Evolutionary conservation across 140 eudicot species (phyloP), one percentile per base, ranked within the genome.

Genomic region (Senecio squalidus): DNA sequence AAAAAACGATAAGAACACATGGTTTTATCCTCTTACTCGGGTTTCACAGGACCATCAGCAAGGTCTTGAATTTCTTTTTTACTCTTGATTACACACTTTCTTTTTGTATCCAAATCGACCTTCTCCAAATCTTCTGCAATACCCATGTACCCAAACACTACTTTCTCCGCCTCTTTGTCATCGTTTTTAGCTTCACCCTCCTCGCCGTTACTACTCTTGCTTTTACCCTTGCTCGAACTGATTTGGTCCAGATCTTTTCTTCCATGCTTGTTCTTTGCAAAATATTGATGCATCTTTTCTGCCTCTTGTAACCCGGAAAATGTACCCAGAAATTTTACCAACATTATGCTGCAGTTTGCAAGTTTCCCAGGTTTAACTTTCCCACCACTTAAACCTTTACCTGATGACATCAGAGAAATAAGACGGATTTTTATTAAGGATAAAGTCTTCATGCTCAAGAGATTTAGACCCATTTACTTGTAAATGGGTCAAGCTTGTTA

Each of bases 81-180:
- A 76, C 91, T 83, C 76, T 76, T 79, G 18, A 83, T 69, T 4
- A 60, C 54, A 70, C 86, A 79, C 66, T 76, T 83, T 24, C 66
- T 77, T 76, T 69, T 83, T 14, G 86, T 79, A 46, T 83, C 83
- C 17, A 36, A 43, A 51, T 83, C 83, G 20, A 83, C 70, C 60
- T 79, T 77, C 65, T 83, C 86, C 86, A 83, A 58, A 69, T 83
- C 91, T 64, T 83, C 83, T 0, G 91, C 77, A 28, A 83, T 79
- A 46, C 81, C 91, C 78, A 79, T 76, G 67, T 79, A 83, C 27
- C 86, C 91, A 66, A 68, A 83, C 51, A 83, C 15, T 55, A 60
- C 61, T 15, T 53, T 36, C 39, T 78, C 85, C 2, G 72, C 71
- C 46, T 66, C 55, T 44, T 78, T 58, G 9, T 51, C 82, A 16